These are phyloP conservation scores for Spinellus fusiger DNA, from an alignment of 192 early-diverging fungal species.

Conservation along the genomic window DNA sequence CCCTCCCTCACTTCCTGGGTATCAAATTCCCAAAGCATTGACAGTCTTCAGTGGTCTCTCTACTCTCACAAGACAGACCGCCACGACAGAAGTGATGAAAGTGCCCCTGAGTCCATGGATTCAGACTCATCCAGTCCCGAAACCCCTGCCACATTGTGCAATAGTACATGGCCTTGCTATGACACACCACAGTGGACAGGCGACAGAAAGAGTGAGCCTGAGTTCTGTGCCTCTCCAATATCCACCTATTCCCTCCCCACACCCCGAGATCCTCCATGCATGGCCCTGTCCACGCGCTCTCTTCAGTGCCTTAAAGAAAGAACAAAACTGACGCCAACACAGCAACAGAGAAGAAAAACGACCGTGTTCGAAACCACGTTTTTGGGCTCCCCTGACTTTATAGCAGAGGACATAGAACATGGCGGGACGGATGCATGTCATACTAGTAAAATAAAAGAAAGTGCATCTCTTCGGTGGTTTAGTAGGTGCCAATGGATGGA, in stretches of 20 bases:
- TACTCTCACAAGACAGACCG: neutral
- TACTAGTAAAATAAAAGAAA: neutral
- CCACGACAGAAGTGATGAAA: neutral
- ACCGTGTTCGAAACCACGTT: neutral
- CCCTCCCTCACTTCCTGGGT: neutral
- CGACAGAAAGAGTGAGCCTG: too few relatives aligned
- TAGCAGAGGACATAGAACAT: neutral
- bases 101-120: neutral
- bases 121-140: too few relatives aligned
- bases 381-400: neutral
- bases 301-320: neutral
- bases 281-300: neutral
- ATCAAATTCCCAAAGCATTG: neutral
- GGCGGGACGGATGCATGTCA: neutral
- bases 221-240: too few relatives aligned
- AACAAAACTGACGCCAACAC: neutral
- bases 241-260: too few relatives aligned
- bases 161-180: too few relatives aligned
- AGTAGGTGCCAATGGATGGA: neutral
- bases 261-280: too few relatives aligned
- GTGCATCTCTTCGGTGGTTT: too few relatives aligned
- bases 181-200: too few relatives aligned
- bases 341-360: neutral
- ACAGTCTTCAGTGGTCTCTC: neutral
- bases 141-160: too few relatives aligned